Conservation (phyloP, 2,329 filamentous ascomycete species). For the Aspergillus sp. region DNA sequence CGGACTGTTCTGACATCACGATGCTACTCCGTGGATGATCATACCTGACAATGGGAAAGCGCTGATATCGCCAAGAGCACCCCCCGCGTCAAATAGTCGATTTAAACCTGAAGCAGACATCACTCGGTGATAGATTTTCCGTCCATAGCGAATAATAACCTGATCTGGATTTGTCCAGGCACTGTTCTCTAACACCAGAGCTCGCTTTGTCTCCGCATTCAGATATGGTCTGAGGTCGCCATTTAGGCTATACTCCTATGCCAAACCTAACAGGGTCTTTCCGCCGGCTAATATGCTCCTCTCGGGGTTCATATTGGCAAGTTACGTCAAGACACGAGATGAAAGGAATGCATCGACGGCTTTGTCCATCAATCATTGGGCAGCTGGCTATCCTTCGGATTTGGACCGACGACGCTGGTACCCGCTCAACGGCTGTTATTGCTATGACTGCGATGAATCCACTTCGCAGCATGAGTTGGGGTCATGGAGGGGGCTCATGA, state of each 20-base stretch:
- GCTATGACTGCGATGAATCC: background rate
- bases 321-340: background rate
- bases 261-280: constrained; percentile 1
- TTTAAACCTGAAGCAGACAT: no score
- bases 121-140: no score
- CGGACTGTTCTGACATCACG: no score
- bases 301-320: no score
- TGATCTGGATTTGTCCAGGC: no score
- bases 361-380: background rate
- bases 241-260: constrained; percentile 8
- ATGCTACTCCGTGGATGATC: no score
- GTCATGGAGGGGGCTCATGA: background rate
- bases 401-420: constrained; percentile 1
- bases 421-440: background rate
- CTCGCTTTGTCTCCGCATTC: background rate
- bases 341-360: background rate
- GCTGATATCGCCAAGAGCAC: no score
- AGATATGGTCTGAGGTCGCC: background rate
- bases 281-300: constrained; percentile 7
- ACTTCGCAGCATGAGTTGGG: background rate
- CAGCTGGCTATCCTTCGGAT: background rate
- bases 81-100: no score
- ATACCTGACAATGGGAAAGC: no score
- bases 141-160: no score
- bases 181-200: background rate